Conservation (phyloP, 179 eudicot genomes). For the Drosera spatulata region DNA sequence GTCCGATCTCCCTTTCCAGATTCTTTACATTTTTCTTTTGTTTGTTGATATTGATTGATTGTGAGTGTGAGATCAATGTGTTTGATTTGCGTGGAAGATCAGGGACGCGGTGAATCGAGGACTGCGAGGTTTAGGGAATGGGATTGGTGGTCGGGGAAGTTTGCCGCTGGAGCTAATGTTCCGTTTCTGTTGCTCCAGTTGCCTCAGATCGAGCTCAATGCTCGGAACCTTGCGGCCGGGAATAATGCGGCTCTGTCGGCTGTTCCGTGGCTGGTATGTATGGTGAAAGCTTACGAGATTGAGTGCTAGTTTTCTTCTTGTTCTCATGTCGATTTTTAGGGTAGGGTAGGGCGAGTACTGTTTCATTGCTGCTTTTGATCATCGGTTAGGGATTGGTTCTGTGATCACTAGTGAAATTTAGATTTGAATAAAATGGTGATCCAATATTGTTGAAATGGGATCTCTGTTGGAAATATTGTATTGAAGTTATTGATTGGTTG, state of each 20-base stretch:
- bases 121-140: conserved; percentile 48
- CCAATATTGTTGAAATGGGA: no score
- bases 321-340: no score
- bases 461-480: no score
- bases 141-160: conserved; percentile 81
- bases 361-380: neutral
- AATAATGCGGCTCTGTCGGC: conserved; percentile 75
- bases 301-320: neutral
- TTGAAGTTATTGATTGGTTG: no score
- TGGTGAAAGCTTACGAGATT: neutral
- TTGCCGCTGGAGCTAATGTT: conserved; percentile 35
- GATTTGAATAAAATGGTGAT: no score
- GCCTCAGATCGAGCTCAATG: conserved; percentile 88
- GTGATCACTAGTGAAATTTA: no score
- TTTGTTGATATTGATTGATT: conserved; percentile 9
- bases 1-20: conserved; percentile 7
- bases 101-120: no score
- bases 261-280: conserved; percentile 89
- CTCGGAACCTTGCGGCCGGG: conserved; percentile 78
- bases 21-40: neutral
- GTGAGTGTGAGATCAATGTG: conserved; percentile 1
- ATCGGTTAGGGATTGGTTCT: no score
- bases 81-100: no score
- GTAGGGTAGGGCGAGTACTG: neutral
- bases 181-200: no score